Evolutionary conservation across 257 asterid species (phyloP).

Genomic region (Echium plantagineum): DNA sequence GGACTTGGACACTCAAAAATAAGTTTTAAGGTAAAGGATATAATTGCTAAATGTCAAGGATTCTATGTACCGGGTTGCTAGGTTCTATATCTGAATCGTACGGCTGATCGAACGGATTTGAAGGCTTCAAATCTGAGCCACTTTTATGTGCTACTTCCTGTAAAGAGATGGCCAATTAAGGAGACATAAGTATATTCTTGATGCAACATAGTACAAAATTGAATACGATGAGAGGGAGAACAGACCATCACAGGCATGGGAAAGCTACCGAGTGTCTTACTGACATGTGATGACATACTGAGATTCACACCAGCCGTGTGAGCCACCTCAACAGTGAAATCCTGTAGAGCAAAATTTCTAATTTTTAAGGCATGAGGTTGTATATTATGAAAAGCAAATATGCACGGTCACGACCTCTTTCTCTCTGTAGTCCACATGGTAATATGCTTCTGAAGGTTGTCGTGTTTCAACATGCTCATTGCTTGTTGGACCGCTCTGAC

Average conservation of each 20-base stretch:
- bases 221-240: constrained; percentile 9
- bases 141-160: constrained; percentile 36
- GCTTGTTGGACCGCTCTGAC: constrained; percentile 17
- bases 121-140: constrained; percentile 31
- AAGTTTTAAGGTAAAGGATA: too few species aligned
- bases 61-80: constrained; percentile 37
- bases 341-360: constrained; percentile 26
- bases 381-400: constrained; percentile 6
- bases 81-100: constrained; percentile 43
- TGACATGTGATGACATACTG: constrained; percentile 26
- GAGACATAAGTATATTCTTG: constrained; percentile 2
- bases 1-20: too few species aligned
- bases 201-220: not conserved
- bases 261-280: constrained; percentile 24
- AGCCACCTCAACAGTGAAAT: constrained; percentile 21
- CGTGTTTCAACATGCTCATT: constrained; percentile 20
- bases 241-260: constrained; percentile 32
- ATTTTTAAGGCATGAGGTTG: constrained; percentile 11
- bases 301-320: constrained; percentile 19
- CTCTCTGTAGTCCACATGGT: constrained; percentile 23
- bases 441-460: constrained; percentile 31
- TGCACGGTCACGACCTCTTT: constrained; percentile 31
- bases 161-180: constrained; percentile 9
- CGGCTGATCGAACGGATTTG: constrained; percentile 81
- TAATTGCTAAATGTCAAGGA: too few species aligned